Base-by-base conservation (phyloP, 2,329 filamentous ascomycete genomes). In the Scedosporium aurantiacum region DNA sequence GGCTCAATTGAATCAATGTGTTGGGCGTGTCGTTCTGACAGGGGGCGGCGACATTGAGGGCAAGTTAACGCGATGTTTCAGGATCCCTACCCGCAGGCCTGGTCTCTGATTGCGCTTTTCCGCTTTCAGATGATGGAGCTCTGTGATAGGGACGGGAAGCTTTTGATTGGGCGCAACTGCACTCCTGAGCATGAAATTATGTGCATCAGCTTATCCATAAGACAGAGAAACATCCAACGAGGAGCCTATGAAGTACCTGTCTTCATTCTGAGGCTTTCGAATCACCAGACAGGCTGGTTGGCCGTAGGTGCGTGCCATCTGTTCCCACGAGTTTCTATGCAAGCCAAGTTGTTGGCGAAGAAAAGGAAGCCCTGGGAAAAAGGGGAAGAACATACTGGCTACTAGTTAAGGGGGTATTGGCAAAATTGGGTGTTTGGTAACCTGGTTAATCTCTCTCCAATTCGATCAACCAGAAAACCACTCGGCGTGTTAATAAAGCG, bases 51-150 rank as follows among this genome's bases (percentile, higher is more conserved):
- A 12, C 28, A 32, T 37, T 14, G 58, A 60, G 37, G 59, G 59
- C 32, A 61, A 37, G 32, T 61, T 43, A 56, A 57, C 47, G 18
- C 52, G 59, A 61, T 61, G 59, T 61, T 61, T 61, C 59, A 61
- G 59, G 59, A 61, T 57, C 59, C 32, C 52, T 58, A 41, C 37
- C 56, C 16, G 47, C 47, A 52, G 23, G 21, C 47, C 3, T 12
- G 47, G 23, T 21, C 55, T 32, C 55, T 37, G 5, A 10, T 47
- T 25, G 37, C 52, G 32, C 59, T 28, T 61, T 60, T 21, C 59
- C 52, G 14, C 23, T 56, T 61, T 40, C 21, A 55, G 59, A n/a
- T 14, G 32, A 50, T 23, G 7, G 32, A 58, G n/a, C 55, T 41
- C 56, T 27, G 10, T 58, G 28, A 41, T 21, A 32, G 56, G 10